Evolutionary conservation across 2,329 filamentous ascomycete species (phyloP).

Genomic region (Phialophora expanda): DNA sequence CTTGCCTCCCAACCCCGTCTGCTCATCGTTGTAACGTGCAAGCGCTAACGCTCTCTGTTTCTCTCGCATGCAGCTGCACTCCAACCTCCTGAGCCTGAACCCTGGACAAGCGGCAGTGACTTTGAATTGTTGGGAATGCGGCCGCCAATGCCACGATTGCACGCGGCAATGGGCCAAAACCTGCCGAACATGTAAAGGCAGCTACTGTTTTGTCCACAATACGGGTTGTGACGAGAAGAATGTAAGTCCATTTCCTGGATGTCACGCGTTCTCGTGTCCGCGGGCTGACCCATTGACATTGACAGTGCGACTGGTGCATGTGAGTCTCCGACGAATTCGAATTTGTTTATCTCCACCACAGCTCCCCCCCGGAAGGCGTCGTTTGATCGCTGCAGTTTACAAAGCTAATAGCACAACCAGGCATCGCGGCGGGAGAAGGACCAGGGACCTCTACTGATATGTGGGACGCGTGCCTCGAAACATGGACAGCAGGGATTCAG

Average conservation of each 20-base stretch:
- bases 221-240: conserved; percentile 74
- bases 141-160: conserved; percentile 73
- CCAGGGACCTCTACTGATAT: conserved; percentile 32
- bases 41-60: conserved; percentile 15
- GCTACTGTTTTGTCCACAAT: conserved; percentile 84
- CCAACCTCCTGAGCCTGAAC: conserved; percentile 18
- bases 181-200: conserved; percentile 74
- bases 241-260: conserved; percentile 42
- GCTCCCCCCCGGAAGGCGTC: background rate
- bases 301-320: conserved; percentile 39
- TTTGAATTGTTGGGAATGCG: conserved; percentile 84
- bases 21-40: conserved; percentile 1
- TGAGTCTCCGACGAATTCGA: conserved; percentile 1
- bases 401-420: conserved; percentile 1
- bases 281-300: conserved; percentile 13
- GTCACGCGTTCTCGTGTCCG: background rate
- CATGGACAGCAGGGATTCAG: background rate
- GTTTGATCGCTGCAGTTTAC: background rate
- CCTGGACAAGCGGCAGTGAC: conserved; percentile 56
- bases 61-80: conserved; percentile 19
- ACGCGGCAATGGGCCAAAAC: conserved; percentile 71
- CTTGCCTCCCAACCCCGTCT: no score
- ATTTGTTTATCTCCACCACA: background rate
- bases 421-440: conserved; percentile 33
- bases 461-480: background rate